Conservation (phyloP, 306 rosid genomes). For the Rubus idaeus region DNA sequence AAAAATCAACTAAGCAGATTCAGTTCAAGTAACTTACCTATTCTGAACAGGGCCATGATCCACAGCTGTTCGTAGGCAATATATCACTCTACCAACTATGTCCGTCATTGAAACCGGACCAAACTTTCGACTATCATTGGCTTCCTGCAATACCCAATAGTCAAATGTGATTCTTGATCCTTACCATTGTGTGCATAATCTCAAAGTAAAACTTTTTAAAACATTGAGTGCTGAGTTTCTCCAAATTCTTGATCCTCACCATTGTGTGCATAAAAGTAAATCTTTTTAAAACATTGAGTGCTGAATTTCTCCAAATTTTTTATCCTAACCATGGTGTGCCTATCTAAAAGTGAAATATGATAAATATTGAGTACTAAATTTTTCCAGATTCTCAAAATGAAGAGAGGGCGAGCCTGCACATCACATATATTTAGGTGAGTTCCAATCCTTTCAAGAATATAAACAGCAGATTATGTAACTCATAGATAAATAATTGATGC, state of each 20-base stretch:
- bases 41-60: conserved; percentile 95
- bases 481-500: not conserved
- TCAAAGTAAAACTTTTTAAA: not conserved
- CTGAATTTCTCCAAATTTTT: not conserved
- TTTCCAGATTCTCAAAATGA: not conserved
- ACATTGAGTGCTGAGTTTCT: no score
- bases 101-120: conserved; percentile 86
- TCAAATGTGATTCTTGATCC: not conserved
- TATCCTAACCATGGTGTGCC: not conserved
- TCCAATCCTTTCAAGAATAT: not conserved
- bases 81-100: conserved; percentile 90
- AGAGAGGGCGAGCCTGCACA: not conserved
- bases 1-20: conserved; percentile 19
- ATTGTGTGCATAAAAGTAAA: not conserved
- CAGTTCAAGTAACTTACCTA: conserved; percentile 46
- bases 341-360: not conserved
- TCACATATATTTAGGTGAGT: not conserved
- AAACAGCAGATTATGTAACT: not conserved
- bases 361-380: not conserved
- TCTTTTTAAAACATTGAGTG: not conserved
- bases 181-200: not conserved
- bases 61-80: conserved; percentile 81
- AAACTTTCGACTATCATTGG: conserved; percentile 78
- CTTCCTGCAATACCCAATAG: conserved; percentile 63
- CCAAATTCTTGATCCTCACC: not conserved